A percentile compares a stretch with the other conserved stretches of the same genome.
phyloP scores from a whole-genome alignment of 768 basidiomycete genomes.

The Leccinum disarticulatum region DNA sequence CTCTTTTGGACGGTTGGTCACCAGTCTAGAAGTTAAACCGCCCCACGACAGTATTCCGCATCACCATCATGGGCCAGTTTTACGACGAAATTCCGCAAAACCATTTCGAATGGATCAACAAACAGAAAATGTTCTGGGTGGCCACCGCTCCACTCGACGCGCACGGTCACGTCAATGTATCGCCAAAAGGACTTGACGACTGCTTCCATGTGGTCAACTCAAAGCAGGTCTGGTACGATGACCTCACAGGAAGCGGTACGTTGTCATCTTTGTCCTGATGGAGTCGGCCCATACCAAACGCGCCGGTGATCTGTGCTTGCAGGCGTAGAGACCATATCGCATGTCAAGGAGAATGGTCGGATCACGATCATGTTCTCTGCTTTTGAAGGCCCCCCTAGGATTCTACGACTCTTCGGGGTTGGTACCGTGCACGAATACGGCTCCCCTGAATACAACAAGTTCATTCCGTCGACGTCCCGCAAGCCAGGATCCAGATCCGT shows the following conservation, averaged over 20 bases:
- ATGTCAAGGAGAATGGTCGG: slow-evolving; percentile 60
- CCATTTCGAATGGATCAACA: slow-evolving; percentile 54
- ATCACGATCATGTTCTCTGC: slow-evolving; percentile 64
- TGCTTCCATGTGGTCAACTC: slow-evolving; percentile 60
- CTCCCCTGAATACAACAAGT: slow-evolving; percentile 54
- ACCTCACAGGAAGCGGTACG: slow-evolving; percentile 65
- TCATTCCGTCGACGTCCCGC: slow-evolving; percentile 49
- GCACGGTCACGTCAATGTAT: slow-evolving; percentile 64
- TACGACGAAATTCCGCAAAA: slow-evolving; percentile 58
- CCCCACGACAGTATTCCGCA: not conserved
- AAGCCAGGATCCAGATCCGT: slow-evolving; percentile 59
- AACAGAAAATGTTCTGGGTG: slow-evolving; percentile 73
- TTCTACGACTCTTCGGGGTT: slow-evolving; percentile 56
- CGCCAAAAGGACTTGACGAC: slow-evolving; percentile 65
- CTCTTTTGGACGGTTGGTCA: no score
- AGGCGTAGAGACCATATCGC: slow-evolving; percentile 62
- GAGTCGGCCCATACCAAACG: not conserved
- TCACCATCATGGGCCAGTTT: slow-evolving; percentile 55
- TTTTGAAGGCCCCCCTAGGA: slow-evolving; percentile 60
- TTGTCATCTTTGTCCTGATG: not conserved
- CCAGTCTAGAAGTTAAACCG: no score
- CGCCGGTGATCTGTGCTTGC: not conserved
- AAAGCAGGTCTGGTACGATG: slow-evolving; percentile 70
- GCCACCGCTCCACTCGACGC: slow-evolving; percentile 59
- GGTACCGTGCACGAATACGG: slow-evolving; percentile 65